phyloP scores from a whole-genome alignment of 2,329 filamentous ascomycete genomes.

The Calonectria pauciramosa region DNA sequence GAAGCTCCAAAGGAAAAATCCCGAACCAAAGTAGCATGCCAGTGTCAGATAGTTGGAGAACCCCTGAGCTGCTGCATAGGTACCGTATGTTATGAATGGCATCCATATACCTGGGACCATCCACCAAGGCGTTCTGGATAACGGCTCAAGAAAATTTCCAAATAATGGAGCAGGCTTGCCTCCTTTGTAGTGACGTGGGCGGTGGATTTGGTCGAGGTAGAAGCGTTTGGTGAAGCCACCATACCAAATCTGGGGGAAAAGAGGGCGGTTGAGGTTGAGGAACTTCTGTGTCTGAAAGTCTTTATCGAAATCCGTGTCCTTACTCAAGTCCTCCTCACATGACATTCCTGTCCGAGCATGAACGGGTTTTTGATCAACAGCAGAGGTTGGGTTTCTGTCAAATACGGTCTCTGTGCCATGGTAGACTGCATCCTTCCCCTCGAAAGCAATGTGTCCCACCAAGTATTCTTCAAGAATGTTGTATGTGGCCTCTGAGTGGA shows the following conservation, averaged over 20 bases:
- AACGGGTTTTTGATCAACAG: conserved; percentile 41
- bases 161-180: conserved; percentile 94
- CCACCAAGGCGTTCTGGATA: conserved; percentile 96
- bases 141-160: conserved; percentile 95
- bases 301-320: conserved; percentile 80
- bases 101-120: conserved; percentile 87
- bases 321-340: conserved; percentile 85
- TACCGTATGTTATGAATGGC: conserved; percentile 84
- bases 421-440: conserved; percentile 62
- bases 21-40: conserved; percentile 75
- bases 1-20: conserved; percentile 87
- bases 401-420: conserved; percentile 44
- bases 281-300: conserved; percentile 97
- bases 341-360: conserved; percentile 88
- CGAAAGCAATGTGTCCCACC: conserved; percentile 81
- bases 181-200: conserved; percentile 94
- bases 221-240: conserved; percentile 93
- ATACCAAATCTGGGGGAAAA: conserved; percentile 89
- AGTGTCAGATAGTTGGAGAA: conserved; percentile 64
- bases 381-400: conserved; percentile 38
- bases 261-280: conserved; percentile 86
- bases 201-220: conserved; percentile 95
- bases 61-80: conserved; percentile 73
- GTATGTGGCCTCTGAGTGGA: conserved; percentile 91
- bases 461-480: conserved; percentile 91